A percentile compares a stretch with the other conserved stretches of the same genome.
These are phyloP conservation scores for Arthrobotrys sinensis DNA, from an alignment of 2,329 filamentous ascomycete genomes.

Conservation along the genomic window DNA sequence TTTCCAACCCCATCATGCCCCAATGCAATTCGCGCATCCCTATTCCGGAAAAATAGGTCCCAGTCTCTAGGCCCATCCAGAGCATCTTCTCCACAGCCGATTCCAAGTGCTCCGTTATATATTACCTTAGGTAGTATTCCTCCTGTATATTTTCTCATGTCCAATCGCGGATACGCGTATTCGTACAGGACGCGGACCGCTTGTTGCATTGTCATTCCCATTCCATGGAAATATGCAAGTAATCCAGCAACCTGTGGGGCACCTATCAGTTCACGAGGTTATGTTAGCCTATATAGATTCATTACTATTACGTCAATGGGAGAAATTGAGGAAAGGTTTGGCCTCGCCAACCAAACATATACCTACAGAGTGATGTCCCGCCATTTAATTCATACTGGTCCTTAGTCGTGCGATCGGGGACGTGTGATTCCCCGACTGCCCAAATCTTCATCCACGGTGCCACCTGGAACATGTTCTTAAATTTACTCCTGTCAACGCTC, in stretches of 20 bases:
- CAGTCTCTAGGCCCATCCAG: background rate
- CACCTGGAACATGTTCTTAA: slow-evolving; percentile 8
- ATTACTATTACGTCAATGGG: no score
- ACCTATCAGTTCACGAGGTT: background rate
- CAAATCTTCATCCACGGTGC: slow-evolving; percentile 27
- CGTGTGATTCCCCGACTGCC: background rate
- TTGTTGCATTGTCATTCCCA: slow-evolving; percentile 35
- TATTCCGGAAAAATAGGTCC: background rate
- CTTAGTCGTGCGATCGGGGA: background rate
- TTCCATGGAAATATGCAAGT: slow-evolving; percentile 40
- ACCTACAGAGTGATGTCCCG: slow-evolving; percentile 33
- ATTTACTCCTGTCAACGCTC: background rate
- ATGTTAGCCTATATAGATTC: no score
- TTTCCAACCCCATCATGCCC: no score
- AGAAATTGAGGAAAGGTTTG: no score
- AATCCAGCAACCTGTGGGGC: slow-evolving; percentile 22
- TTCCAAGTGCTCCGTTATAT: slow-evolving; percentile 28
- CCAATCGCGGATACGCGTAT: slow-evolving; percentile 29
- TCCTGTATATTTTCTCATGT: background rate
- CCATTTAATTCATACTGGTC: no score
- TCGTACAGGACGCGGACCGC: slow-evolving; percentile 25
- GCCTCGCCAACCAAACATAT: background rate
- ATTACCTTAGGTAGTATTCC: background rate
- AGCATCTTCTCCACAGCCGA: background rate
- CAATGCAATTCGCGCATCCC: no score